Evolutionary conservation across 2,329 filamentous ascomycete genomes (phyloP).

Genomic region (Neofusicoccum sp.): DNA sequence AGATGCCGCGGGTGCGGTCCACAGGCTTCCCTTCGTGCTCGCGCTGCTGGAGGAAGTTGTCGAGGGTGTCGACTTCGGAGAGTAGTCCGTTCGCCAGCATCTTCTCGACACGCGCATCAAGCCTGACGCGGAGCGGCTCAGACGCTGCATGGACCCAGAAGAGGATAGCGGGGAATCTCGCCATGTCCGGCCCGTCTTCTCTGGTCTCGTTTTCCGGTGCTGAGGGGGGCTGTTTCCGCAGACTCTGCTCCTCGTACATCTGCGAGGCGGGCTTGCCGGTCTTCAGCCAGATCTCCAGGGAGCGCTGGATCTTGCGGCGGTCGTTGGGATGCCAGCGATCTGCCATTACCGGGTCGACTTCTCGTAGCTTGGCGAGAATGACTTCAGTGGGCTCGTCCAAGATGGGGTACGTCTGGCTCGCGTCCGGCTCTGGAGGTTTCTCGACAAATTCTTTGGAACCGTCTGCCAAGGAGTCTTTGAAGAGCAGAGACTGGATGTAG

Average conservation of each 20-base stretch:
- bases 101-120: slow-evolving; percentile 77
- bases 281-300: slow-evolving; percentile 84
- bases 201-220: neutral
- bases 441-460: slow-evolving; percentile 32
- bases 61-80: slow-evolving; percentile 62
- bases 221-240: slow-evolving; percentile 34
- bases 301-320: slow-evolving; percentile 82
- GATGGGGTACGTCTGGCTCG: slow-evolving; percentile 60
- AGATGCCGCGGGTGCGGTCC: slow-evolving; percentile 82
- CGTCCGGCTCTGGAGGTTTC: neutral
- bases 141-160: slow-evolving; percentile 86
- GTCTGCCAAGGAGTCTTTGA: slow-evolving; percentile 65
- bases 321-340: slow-evolving; percentile 94
- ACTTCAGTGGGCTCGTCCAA: slow-evolving; percentile 70
- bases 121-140: slow-evolving; percentile 66
- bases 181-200: neutral
- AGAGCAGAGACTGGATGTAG: slow-evolving; percentile 87
- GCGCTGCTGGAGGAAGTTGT: slow-evolving; percentile 49
- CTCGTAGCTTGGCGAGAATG: slow-evolving; percentile 71
- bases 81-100: slow-evolving; percentile 74
- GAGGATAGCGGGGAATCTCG: slow-evolving; percentile 64
- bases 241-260: slow-evolving; percentile 76
- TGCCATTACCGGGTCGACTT: slow-evolving; percentile 89
- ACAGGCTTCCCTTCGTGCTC: slow-evolving; percentile 55
- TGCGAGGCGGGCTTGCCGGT: slow-evolving; percentile 83